Evolutionary conservation across 306 rosid species (phyloP).

Genomic region (Mimosa bimucronata): DNA sequence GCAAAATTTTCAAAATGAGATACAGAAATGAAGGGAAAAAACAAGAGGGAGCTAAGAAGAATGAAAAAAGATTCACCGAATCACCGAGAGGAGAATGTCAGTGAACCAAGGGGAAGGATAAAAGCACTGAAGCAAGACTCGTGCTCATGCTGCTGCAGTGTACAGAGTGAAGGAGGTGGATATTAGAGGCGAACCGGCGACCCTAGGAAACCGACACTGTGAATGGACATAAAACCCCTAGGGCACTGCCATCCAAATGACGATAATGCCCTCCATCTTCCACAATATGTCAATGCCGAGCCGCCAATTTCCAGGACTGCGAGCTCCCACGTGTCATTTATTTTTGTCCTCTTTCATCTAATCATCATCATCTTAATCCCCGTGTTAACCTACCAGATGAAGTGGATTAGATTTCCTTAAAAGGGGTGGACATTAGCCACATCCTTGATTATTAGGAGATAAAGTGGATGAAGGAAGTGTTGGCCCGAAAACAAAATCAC

Average conservation of each 20-base stretch:
- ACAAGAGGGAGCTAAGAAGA: neutral
- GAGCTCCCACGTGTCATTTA: constrained; percentile 30
- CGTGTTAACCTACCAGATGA: neutral
- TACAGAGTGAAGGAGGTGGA: neutral
- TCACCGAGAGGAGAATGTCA: neutral
- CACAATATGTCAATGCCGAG: neutral
- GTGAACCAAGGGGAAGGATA: neutral
- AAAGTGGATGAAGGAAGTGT: neutral
- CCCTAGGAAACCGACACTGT: constrained; percentile 18
- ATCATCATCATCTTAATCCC: neutral
- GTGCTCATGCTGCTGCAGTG: constrained; percentile 22
- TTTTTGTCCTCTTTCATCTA: neutral
- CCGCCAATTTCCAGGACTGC: constrained; percentile 34
- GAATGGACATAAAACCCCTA: constrained; percentile 41
- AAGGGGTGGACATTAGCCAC: neutral
- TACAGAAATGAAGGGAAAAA: neutral
- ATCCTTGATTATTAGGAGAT: neutral
- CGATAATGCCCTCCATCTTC: constrained; percentile 26
- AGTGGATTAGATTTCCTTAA: constrained; percentile 29
- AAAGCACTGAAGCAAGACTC: neutral
- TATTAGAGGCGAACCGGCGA: neutral
- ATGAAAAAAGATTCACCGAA: constrained; percentile 1
- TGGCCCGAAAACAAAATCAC: neutral
- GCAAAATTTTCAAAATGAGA: neutral
- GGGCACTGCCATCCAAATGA: neutral